Evolutionary conservation across 1,284 basidiomycete genomes (phyloP), one percentile per base, ranked within the genome.

Genomic region (Filobasidium uniguttulatum): DNA sequence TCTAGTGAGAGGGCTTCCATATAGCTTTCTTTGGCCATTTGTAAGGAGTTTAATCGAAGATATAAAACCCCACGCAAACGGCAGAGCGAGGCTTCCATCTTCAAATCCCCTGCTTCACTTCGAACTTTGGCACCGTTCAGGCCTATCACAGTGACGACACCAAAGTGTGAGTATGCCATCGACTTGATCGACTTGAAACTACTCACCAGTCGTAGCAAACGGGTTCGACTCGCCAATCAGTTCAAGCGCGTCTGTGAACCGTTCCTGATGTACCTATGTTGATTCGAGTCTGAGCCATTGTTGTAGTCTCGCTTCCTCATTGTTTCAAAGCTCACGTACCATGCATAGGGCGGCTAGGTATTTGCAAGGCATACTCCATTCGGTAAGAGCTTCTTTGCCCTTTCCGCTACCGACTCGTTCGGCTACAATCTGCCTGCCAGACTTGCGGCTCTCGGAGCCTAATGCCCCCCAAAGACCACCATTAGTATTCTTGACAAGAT

Each of bases 1-100:
- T 99, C 94, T 12, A 97, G 73, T 0, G 83, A 77, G 14, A 99
- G 75, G 1, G 94, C 91, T 59, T 96, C 89, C 79, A 97, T 83
- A 63, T 97, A 96, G 56, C 83, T 85, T 50, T 87, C 77, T 61
- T 93, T 93, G 0, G 94, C 94, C 55, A 85, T 78, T 38, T 86
- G 82, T 12, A 82, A 79, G 6, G 89, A 82, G 57, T 90, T 91
- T 10, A 96, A 73, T 58, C 96, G 90, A 25, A 96, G 78, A 78
- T 97, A 91, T 15, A 99, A 76, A 34, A 94, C 72, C 2, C 91
- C 94, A 33, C 94, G 81, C 14, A 98, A 72, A 64, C 90, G 83
- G 62, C 91, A 94, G 78, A 97, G 89, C 0, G 89, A 91, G 3
- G 90, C 86, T 70, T 93, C 85, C 37, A 96, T 85, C 71, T 91